Base-by-base conservation (phyloP, 2,329 filamentous ascomycete species). In the Venturia carpophila region DNA sequence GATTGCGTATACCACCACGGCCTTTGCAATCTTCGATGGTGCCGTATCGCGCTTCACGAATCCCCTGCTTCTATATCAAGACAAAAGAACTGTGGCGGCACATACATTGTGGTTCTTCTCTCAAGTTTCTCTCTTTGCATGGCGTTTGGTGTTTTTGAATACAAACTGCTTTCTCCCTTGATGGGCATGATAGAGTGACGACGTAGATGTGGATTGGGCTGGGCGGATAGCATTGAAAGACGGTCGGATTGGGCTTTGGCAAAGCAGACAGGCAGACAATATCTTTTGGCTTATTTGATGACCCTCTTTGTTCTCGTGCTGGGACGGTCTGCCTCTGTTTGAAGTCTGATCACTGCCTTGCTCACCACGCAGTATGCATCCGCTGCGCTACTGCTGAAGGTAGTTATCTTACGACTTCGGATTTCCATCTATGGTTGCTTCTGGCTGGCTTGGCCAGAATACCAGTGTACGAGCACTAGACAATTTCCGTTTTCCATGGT, bases 141-240 rank as follows among this genome's bases (percentile, higher is more conserved):
- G 30, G 52, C 52, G 52, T 58, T 58, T 37, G 52, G 27, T 58
- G 52, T 58, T 58, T 19, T 52, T 27, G 47, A 17, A 7, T 52
- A 21, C 24, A 52, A 27, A 4, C 30, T 39, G 52, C 19, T n/a
- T 58, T 58, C 30, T 34, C 52, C 37, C 52, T 56, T 37, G 24
- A 27, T 37, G 27, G 21, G 27, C 19, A 58, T 37, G 30, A 37
- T 58, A 58, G 27, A 37, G 17, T 37, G 17, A 37, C n/a, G 52
- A 58, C 37, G 52, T 58, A 58, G 52, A 58, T 15, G 52, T 58
- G 52, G 52, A 37, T 17, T 27, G 13, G 47, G 21, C 19, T 58
- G 52, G 30, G 27, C 19, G 52, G 52, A 58, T 58, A 58, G 52
- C 52, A n/a, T 58, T 58, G 52, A 19, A 58, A n/a, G 13, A 58